Conservation (phyloP, 441 rosid genomes). For the Populus hybrid region DNA sequence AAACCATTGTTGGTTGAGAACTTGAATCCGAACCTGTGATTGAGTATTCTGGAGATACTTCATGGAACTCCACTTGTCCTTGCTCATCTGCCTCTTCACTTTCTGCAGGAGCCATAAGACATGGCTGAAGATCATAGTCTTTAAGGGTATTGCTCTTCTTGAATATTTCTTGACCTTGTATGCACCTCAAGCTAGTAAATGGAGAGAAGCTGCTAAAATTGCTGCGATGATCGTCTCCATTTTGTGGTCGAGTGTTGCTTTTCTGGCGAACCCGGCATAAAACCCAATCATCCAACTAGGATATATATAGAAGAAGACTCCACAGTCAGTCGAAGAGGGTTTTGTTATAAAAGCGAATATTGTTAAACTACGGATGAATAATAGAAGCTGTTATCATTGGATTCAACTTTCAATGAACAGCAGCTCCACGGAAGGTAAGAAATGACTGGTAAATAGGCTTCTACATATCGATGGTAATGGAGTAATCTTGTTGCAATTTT, state of each 20-base stretch:
- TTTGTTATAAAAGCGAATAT: too few species aligned
- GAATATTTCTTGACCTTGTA: constrained; percentile 32
- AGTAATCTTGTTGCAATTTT: too few species aligned
- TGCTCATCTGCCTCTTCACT: constrained; percentile 16
- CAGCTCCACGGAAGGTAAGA: too few species aligned
- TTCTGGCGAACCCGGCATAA: constrained; percentile 34
- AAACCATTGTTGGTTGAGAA: constrained; percentile 10
- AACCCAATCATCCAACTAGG: constrained; percentile 46
- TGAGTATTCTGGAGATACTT: constrained; percentile 23
- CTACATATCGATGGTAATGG: too few species aligned
- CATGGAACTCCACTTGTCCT: constrained; percentile 15
- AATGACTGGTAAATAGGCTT: too few species aligned
- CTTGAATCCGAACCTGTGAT: constrained; percentile 12
- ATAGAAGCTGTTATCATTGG: too few species aligned
- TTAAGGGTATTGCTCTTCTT: neutral
- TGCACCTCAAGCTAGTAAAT: constrained; percentile 9
- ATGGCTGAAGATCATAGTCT: constrained; percentile 18
- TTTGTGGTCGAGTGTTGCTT: constrained; percentile 8
- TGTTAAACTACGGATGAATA: too few species aligned
- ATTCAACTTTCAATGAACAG: too few species aligned
- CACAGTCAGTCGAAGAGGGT: neutral
- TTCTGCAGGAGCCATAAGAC: constrained; percentile 19
- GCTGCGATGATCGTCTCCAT: constrained; percentile 4
- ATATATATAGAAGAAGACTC: neutral
- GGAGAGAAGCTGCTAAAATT: constrained; percentile 17